A percentile compares a stretch with the other conserved stretches of the same genome.
phyloP scores from a whole-genome alignment of 116 monocot genomes.

The Trichopus zeylanicus region DNA sequence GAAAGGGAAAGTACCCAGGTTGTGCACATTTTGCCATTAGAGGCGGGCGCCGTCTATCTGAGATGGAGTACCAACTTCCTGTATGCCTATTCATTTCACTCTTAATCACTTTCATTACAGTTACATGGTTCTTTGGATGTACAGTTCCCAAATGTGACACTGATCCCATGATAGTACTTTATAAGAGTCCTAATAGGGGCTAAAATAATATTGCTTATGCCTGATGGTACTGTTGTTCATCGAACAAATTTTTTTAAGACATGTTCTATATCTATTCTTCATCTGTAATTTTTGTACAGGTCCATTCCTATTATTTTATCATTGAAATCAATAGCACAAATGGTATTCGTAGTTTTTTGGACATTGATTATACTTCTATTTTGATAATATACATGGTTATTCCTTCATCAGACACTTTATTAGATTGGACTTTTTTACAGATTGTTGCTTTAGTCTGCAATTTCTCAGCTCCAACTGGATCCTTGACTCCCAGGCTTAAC shows the following conservation, averaged over 20 bases:
- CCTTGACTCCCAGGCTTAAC: constrained; percentile 45
- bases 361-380: too few species aligned
- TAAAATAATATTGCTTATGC: too few species aligned
- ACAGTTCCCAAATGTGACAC: neutral
- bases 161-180: neutral
- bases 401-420: neutral
- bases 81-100: constrained; percentile 28
- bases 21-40: constrained; percentile 95
- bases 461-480: constrained; percentile 49
- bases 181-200: too few species aligned
- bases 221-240: too few species aligned
- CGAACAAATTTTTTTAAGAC: too few species aligned
- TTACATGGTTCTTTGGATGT: neutral
- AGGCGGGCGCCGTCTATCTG: constrained; percentile 71
- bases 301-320: too few species aligned
- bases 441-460: constrained; percentile 91
- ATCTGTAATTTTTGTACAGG: too few species aligned
- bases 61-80: constrained; percentile 75
- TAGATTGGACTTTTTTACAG: constrained; percentile 19
- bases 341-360: too few species aligned
- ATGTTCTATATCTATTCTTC: too few species aligned
- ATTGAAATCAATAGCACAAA: too few species aligned
- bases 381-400: neutral
- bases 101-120: neutral
- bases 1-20: constrained; percentile 76